These are phyloP conservation scores for Aspergillus cristatus DNA, from an alignment of 495 filamentous ascomycete genomes.

Conservation along the genomic window DNA sequence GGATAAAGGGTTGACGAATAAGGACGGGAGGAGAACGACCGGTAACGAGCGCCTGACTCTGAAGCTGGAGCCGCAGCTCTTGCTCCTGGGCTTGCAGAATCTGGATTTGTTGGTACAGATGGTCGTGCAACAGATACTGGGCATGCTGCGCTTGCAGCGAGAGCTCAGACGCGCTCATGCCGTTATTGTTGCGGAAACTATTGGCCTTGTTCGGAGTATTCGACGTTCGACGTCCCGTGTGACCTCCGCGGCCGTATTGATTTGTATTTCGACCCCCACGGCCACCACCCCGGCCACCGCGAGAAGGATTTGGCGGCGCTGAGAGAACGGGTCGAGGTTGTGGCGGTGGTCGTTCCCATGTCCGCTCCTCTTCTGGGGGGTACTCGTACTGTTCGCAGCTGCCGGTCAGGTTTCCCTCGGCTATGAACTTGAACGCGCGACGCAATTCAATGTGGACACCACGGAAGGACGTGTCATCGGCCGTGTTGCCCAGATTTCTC, in stretches of 20 bases:
- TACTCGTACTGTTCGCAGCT: slow-evolving; percentile 81
- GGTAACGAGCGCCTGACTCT: slow-evolving; percentile 47
- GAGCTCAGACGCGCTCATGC: slow-evolving; percentile 29
- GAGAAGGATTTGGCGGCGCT: slow-evolving; percentile 37
- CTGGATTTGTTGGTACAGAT: slow-evolving; percentile 55
- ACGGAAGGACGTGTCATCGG: slow-evolving; percentile 85
- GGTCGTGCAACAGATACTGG: slow-evolving; percentile 46
- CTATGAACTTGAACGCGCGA: slow-evolving; percentile 72
- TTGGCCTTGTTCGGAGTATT: slow-evolving; percentile 37
- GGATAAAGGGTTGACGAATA: slow-evolving; percentile 38
- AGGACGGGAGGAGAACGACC: slow-evolving; percentile 39
- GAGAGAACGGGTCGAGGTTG: slow-evolving; percentile 53
- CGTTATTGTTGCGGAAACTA: slow-evolving; percentile 24
- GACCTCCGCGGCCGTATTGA: slow-evolving; percentile 29
- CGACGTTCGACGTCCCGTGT: slow-evolving; percentile 43
- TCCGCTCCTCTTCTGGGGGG: slow-evolving; percentile 71
- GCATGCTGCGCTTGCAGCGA: slow-evolving; percentile 42
- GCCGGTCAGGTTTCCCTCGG: slow-evolving; percentile 63
- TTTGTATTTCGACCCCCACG: slow-evolving; percentile 48
- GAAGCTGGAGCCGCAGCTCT: slow-evolving; percentile 50
- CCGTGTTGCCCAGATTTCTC: slow-evolving; percentile 96
- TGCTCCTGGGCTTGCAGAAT: slow-evolving; percentile 57
- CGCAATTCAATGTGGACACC: slow-evolving; percentile 86
- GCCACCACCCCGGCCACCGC: slow-evolving; percentile 43
- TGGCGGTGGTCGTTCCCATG: slow-evolving; percentile 62